Evolutionary conservation across 331 rosid genomes (phyloP), one percentile per base, ranked within the genome.

Genomic region (Spiraea crenata): DNA sequence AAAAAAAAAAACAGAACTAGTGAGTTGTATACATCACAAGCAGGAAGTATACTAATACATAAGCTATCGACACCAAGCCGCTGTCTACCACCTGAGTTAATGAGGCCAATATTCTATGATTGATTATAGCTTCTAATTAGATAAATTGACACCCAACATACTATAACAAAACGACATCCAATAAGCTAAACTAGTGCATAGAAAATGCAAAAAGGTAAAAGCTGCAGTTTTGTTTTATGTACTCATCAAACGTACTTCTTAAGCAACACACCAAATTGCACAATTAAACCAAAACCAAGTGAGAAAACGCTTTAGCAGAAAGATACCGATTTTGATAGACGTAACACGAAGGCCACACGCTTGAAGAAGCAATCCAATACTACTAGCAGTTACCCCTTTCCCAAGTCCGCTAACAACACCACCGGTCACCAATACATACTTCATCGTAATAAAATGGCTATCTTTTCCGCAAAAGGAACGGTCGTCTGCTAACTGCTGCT

Each of bases 321-420:
- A 14, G 56, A 44, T 91, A 91, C 97, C 97, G 79, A 91, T 91
- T 82, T 91, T 91, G 65, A 88, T 91, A 51, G 97, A 88, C 62
- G 97, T 91, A 73, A 86, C 92, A 44, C 97, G 79, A 67, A 91
- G 96, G 63, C 97, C 97, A 74, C 97, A 88, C 2, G 92, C 97
- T 68, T 82, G 85, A 67, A 91, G 97, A 58, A 91, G 79, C 7
- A 88, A 80, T 10, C 97, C 96, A 75, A 91, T 88, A 85, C 97
- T 91, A 51, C 97, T 91, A 20, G 97, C 97, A 7, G 97, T 88
- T 76, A 91, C 97, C 59, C 97, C 97, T 82, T 91, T 91, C 34
- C 97, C 97, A 5, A 91, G 97, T 77, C 97, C 97, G 77, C 97
- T 91, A 12, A 91, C 97, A 77, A 91, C 97, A 72, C 97, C 97